Percentiles rank a stretch among this genome's conserved stretches.
Evolutionary conservation across 108 stramenopile genomes (phyloP).

Genomic region (Fistulifera pelliculosa): DNA sequence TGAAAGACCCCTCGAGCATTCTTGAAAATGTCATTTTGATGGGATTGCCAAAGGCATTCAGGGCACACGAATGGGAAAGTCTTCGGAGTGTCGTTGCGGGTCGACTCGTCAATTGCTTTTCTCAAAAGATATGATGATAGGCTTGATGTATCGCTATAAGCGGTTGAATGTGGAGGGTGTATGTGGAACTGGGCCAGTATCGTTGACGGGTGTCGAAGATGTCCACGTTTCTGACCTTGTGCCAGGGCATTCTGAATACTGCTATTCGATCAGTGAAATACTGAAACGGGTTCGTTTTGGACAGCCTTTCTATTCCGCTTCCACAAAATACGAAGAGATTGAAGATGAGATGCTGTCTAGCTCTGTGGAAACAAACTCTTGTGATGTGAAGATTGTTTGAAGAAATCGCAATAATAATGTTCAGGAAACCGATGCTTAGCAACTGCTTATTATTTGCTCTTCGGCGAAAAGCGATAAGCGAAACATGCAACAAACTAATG

Average conservation of each 20-base stretch:
- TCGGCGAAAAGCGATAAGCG: too few relatives aligned
- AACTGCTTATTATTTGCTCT: too few relatives aligned
- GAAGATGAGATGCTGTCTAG: background rate
- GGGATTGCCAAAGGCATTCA: conserved; percentile 39
- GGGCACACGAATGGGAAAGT: conserved; percentile 33
- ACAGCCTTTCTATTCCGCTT: conserved; percentile 12
- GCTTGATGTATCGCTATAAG: conserved; percentile 46
- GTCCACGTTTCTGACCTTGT: conserved; percentile 45
- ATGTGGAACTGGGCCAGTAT: conserved; percentile 4
- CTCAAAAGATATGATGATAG: conserved; percentile 71
- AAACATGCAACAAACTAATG: too few relatives aligned
- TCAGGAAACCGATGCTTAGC: too few relatives aligned
- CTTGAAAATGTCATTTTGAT: conserved; percentile 78
- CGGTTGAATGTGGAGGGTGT: conserved; percentile 12
- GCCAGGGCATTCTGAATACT: conserved; percentile 40
- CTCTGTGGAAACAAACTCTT: too few relatives aligned
- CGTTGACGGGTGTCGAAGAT: conserved; percentile 47
- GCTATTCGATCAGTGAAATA: conserved; percentile 35
- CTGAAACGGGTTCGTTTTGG: conserved; percentile 34
- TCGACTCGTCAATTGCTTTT: conserved; percentile 80
- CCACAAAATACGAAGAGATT: background rate
- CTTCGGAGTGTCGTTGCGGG: conserved; percentile 71
- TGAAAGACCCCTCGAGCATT: conserved; percentile 58
- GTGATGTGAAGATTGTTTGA: too few relatives aligned
- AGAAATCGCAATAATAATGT: too few relatives aligned